Percentiles rank a stretch among this genome's conserved stretches.
phyloP scores from a whole-genome alignment of 257 asterid species.

The Orobanche coerulescens region DNA sequence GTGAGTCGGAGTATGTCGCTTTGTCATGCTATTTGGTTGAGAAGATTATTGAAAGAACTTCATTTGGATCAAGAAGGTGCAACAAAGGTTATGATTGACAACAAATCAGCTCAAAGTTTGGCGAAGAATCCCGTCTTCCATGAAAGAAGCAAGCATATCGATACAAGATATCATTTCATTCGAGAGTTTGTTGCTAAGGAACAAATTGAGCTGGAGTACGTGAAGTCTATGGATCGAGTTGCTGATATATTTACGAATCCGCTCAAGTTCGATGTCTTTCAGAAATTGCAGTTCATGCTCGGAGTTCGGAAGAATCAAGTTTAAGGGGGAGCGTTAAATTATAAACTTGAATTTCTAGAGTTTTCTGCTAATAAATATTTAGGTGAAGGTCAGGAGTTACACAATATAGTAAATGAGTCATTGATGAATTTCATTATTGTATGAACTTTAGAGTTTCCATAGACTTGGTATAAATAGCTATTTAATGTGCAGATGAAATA shows the following conservation, averaged over 20 bases:
- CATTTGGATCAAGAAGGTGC: not conserved
- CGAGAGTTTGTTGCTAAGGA: not conserved
- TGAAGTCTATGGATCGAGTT: conserved; percentile 4
- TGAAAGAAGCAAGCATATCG: conserved; percentile 2
- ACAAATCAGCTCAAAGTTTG: conserved; percentile 2
- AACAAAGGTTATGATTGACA: conserved; percentile 4
- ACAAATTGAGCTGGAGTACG: not conserved
- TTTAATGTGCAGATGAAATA: too few species aligned
- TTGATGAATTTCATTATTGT: too few species aligned
- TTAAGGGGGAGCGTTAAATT: too few species aligned
- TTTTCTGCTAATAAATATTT: too few species aligned
- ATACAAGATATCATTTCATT: not conserved
- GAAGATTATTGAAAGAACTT: not conserved
- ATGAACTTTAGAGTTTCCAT: too few species aligned
- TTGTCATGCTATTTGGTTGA: not conserved
- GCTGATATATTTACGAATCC: conserved; percentile 4
- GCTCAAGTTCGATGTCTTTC: not conserved
- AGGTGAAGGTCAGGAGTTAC: too few species aligned
- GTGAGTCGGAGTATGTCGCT: not conserved
- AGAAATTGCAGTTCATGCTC: not conserved
- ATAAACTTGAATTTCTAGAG: too few species aligned
- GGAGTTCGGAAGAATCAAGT: too few species aligned
- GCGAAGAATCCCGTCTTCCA: not conserved
- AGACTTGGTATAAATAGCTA: too few species aligned
- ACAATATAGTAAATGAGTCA: too few species aligned